These are phyloP conservation scores for Trichothecium roseum DNA, from an alignment of 2,329 filamentous ascomycete genomes.

Conservation along the genomic window DNA sequence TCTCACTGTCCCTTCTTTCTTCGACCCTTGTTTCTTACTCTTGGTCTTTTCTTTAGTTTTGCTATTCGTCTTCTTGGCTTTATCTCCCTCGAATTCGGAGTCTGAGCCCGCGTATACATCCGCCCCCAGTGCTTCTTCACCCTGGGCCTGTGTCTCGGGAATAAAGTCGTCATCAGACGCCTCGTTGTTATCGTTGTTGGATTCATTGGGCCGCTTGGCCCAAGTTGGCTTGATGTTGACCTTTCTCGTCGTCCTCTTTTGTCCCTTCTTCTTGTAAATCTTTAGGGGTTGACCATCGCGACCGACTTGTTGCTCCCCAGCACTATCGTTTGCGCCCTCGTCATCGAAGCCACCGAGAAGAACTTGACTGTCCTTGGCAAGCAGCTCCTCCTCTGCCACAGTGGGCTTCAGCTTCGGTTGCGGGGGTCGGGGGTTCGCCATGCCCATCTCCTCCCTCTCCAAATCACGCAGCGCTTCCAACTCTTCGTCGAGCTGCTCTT, in stretches of 20 bases:
- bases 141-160: slow-evolving; percentile 17
- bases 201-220: slow-evolving; percentile 32
- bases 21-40: too few species aligned
- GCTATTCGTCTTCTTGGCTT: slow-evolving; percentile 12
- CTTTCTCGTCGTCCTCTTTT: slow-evolving; percentile 66
- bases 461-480: slow-evolving; percentile 63
- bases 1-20: slow-evolving; percentile 34
- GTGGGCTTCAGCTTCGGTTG: slow-evolving; percentile 11
- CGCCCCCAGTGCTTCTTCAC: slow-evolving; percentile 9
- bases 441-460: slow-evolving; percentile 37
- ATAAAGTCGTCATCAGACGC: slow-evolving; percentile 22
- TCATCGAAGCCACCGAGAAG: slow-evolving; percentile 55
- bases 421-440: slow-evolving; percentile 10
- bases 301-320: slow-evolving; percentile 38
- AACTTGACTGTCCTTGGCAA: slow-evolving; percentile 34
- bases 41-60: too few species aligned
- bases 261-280: slow-evolving; percentile 72
- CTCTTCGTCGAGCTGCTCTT: slow-evolving; percentile 62
- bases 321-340: slow-evolving; percentile 46
- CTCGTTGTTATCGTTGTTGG: slow-evolving; percentile 18
- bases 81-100: slow-evolving; percentile 9
- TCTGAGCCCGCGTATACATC: slow-evolving; percentile 6
- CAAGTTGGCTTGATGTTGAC: slow-evolving; percentile 52
- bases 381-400: slow-evolving; percentile 20
- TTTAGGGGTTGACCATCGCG: slow-evolving; percentile 49